A percentile compares a stretch with the other conserved stretches of the same genome.
Evolutionary conservation across 73 alveolate genomes (phyloP).

Genomic region (Breviolum minutum): DNA sequence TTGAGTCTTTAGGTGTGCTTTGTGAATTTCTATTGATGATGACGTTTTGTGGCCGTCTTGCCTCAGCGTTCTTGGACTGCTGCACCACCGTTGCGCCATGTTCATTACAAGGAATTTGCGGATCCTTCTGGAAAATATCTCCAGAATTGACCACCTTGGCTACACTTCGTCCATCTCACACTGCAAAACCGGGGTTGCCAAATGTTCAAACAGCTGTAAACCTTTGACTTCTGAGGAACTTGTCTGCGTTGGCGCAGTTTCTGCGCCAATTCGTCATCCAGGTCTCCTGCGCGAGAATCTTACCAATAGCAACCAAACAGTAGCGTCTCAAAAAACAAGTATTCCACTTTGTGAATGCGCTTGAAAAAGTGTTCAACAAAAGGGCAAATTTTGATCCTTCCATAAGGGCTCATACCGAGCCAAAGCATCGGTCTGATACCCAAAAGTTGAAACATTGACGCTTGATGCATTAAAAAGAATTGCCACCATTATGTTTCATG

Average conservation of each 20-base stretch:
- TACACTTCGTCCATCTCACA: neutral
- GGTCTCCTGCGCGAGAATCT: neutral
- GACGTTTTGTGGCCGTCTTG: neutral
- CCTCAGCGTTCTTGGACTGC: neutral
- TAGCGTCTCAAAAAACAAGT: no score
- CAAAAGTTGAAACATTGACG: no score
- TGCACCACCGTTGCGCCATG: neutral
- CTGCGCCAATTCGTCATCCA: slow-evolving; percentile 29
- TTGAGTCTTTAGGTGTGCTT: no score
- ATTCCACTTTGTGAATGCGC: no score
- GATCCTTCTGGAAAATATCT: slow-evolving; percentile 32
- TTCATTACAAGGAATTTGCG: neutral
- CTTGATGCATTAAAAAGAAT: no score
- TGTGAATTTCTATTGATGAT: neutral
- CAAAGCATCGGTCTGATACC: neutral
- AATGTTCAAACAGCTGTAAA: neutral
- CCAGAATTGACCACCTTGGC: slow-evolving; percentile 15
- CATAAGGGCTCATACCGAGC: neutral
- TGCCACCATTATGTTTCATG: no score
- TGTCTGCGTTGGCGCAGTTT: slow-evolving; percentile 74
- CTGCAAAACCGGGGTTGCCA: neutral
- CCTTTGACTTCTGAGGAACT: neutral
- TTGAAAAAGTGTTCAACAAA: no score
- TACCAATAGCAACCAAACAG: neutral
- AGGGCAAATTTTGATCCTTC: no score